Evolutionary conservation across 495 filamentous ascomycete species (phyloP).

Genomic region (Clohesyomyces aquaticus): DNA sequence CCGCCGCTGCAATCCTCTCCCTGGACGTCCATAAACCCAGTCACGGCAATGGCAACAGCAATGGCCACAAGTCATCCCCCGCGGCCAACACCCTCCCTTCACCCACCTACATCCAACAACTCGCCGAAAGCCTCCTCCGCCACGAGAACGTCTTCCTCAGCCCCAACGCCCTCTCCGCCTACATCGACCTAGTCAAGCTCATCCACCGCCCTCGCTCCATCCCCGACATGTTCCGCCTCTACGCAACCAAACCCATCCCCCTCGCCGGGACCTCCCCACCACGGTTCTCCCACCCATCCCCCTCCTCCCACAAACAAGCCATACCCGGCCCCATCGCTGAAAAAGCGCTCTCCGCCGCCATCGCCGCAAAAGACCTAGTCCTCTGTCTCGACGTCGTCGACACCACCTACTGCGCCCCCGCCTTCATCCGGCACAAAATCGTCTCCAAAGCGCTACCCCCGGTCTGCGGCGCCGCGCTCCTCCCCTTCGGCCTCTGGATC

Average conservation of each 20-base stretch:
- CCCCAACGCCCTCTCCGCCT: conserved; percentile 65
- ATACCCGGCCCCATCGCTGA: conserved; percentile 69
- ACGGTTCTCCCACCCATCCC: conserved; percentile 64
- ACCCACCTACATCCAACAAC: conserved; percentile 52
- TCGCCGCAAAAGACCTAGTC: conserved; percentile 72
- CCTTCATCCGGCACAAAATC: conserved; percentile 70
- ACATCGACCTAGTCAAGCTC: conserved; percentile 71
- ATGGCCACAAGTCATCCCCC: background rate
- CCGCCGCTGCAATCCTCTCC: conserved; percentile 46
- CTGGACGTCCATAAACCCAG: no score
- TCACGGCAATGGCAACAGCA: conserved; percentile 13
- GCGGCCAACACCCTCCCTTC: conserved; percentile 16
- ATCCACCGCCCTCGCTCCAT: conserved; percentile 72
- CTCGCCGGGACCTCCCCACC: conserved; percentile 60
- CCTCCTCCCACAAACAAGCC: conserved; percentile 69
- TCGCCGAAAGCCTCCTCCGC: conserved; percentile 67
- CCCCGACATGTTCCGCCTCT: conserved; percentile 78
- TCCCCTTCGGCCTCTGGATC: conserved; percentile 71
- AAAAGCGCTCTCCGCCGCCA: conserved; percentile 73
- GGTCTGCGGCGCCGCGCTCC: conserved; percentile 56
- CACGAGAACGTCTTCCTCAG: conserved; percentile 84
- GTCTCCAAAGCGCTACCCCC: conserved; percentile 57
- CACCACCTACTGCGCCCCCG: conserved; percentile 70
- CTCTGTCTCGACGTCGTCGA: conserved; percentile 81
- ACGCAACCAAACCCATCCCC: conserved; percentile 80